These are phyloP conservation scores for Pseudopyricularia cyperi DNA, from an alignment of 2,329 filamentous ascomycete species.

Conservation along the genomic window DNA sequence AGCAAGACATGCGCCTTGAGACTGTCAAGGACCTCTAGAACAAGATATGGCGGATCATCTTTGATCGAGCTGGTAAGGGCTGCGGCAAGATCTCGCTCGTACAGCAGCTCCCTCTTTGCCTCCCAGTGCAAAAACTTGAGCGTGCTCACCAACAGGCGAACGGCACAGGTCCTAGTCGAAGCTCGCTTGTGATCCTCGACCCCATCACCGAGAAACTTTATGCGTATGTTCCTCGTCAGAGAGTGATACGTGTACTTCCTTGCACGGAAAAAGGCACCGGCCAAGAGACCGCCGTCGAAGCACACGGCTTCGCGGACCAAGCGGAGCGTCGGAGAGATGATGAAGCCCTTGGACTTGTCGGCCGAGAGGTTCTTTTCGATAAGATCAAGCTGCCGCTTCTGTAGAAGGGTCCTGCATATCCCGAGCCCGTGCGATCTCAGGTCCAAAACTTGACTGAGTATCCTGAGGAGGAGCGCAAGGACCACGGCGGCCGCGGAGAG, in stretches of 20 bases:
- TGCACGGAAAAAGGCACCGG: constrained; percentile 63
- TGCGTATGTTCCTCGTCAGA: constrained; percentile 66
- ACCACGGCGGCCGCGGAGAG: constrained; percentile 71
- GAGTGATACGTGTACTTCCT: constrained; percentile 69
- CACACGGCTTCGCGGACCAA: constrained; percentile 74
- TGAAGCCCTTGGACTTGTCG: constrained; percentile 69
- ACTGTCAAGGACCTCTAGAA: constrained; percentile 60
- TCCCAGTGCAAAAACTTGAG: constrained; percentile 66
- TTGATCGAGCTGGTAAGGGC: constrained; percentile 65
- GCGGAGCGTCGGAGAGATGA: constrained; percentile 80
- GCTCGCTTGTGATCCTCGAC: constrained; percentile 56
- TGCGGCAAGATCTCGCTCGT: constrained; percentile 57
- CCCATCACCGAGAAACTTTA: constrained; percentile 46
- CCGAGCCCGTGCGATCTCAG: constrained; percentile 63
- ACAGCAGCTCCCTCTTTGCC: constrained; percentile 72
- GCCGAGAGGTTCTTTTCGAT: constrained; percentile 67
- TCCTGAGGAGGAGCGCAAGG: constrained; percentile 67
- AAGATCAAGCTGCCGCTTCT: constrained; percentile 68
- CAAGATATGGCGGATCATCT: constrained; percentile 62
- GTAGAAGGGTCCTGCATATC: constrained; percentile 70
- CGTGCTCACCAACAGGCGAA: constrained; percentile 68
- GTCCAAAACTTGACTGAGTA: constrained; percentile 61
- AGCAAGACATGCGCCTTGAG: constrained; percentile 60
- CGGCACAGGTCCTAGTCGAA: constrained; percentile 70
- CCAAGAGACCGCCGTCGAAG: constrained; percentile 74